phyloP scores from a whole-genome alignment of 1,139 yeast species.

The Geotrichum carabidarum region DNA sequence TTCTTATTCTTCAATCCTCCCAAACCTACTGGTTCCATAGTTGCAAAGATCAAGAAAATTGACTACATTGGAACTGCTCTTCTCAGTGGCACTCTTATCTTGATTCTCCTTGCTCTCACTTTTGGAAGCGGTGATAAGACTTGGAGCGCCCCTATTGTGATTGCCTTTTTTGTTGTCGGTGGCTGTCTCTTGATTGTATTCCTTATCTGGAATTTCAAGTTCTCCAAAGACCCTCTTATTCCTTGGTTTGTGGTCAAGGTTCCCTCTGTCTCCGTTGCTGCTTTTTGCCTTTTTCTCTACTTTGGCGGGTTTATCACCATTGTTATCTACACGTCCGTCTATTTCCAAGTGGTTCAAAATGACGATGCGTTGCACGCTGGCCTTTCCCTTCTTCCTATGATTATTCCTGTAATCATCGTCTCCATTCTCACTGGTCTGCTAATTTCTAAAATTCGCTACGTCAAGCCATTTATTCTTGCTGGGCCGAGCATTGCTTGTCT shows the following conservation, averaged over 20 bases:
- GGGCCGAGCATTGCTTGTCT: slow-evolving; percentile 45
- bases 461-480: slow-evolving; percentile 46
- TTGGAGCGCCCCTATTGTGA: slow-evolving; percentile 56
- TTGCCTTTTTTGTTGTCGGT: slow-evolving; percentile 53
- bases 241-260: slow-evolving; percentile 41
- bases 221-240: slow-evolving; percentile 46
- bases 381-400: slow-evolving; percentile 50
- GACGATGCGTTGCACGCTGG: slow-evolving; percentile 55
- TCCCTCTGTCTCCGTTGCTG: slow-evolving; percentile 42
- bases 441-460: slow-evolving; percentile 45
- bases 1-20: slow-evolving; percentile 54
- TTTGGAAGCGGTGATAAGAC: slow-evolving; percentile 48
- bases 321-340: slow-evolving; percentile 48
- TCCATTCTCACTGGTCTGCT: slow-evolving; percentile 47
- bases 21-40: slow-evolving; percentile 41
- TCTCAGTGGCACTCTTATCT: slow-evolving; percentile 42
- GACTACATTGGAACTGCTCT: slow-evolving; percentile 49
- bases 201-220: slow-evolving; percentile 46
- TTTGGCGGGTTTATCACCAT: slow-evolving; percentile 46
- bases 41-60: slow-evolving; percentile 41
- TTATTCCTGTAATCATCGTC: slow-evolving; percentile 49
- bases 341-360: slow-evolving; percentile 51
- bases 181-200: slow-evolving; percentile 43
- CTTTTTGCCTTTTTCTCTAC: slow-evolving; percentile 39
- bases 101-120: slow-evolving; percentile 48